Evolutionary conservation across 1,139 yeast species (phyloP).

Genomic region (Lodderomyces parapsilosis): DNA sequence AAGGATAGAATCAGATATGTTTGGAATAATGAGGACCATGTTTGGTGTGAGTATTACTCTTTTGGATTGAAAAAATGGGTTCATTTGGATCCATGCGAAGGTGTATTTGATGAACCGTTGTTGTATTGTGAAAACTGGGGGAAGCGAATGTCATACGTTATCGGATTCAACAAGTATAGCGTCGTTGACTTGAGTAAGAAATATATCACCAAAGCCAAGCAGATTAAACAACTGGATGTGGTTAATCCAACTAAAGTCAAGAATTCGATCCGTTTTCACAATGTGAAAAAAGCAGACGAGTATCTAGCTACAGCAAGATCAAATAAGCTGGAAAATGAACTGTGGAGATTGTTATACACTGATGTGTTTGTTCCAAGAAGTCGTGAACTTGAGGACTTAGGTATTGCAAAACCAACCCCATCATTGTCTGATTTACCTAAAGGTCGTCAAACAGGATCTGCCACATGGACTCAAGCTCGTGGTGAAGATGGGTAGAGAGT

Average conservation of each 20-base stretch:
- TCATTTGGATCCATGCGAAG: conserved; percentile 88
- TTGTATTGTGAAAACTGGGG: conserved; percentile 88
- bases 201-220: conserved; percentile 56
- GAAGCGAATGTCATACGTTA: conserved; percentile 82
- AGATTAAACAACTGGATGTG: conserved; percentile 50
- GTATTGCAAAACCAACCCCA: conserved; percentile 10
- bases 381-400: conserved; percentile 18
- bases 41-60: conserved; percentile 92
- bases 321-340: conserved; percentile 8
- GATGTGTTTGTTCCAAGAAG: conserved; percentile 26
- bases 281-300: conserved; percentile 27
- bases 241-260: conserved; percentile 39
- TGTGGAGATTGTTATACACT: conserved; percentile 22
- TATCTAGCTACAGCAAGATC: conserved; percentile 7
- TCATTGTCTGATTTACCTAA: conserved; percentile 19
- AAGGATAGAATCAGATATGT: conserved; percentile 67
- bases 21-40: conserved; percentile 93
- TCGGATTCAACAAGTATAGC: conserved; percentile 65
- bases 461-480: conserved; percentile 69
- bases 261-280: conserved; percentile 34
- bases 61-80: conserved; percentile 65
- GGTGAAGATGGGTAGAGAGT: conserved; percentile 71
- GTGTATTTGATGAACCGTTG: conserved; percentile 75
- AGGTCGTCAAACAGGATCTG: conserved; percentile 75
- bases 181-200: conserved; percentile 67